Evolutionary conservation across 2,329 filamentous ascomycete genomes (phyloP).

Genomic region (Xylaria sp.): DNA sequence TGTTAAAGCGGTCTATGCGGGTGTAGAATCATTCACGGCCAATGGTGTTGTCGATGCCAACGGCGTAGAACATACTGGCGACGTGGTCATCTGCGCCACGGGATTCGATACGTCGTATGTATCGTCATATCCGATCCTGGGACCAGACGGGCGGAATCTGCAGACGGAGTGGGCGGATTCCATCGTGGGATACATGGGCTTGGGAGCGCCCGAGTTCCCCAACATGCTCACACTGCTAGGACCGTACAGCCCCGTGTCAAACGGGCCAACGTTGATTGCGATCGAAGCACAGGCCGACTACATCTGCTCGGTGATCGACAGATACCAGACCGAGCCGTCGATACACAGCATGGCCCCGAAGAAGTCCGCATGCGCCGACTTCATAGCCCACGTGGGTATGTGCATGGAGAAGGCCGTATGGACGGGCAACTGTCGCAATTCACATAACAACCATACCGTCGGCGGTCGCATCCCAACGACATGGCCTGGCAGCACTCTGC

Average conservation of each 20-base stretch:
- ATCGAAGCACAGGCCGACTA: constrained; percentile 46
- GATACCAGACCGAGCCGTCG: constrained; percentile 41
- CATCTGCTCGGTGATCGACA: constrained; percentile 45
- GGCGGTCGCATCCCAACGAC: constrained; percentile 42
- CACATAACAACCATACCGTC: constrained; percentile 43
- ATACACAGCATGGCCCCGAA: not conserved
- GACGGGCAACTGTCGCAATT: constrained; percentile 41
- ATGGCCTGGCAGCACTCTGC: constrained; percentile 43
- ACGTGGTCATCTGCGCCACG: constrained; percentile 30
- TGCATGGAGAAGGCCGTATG: constrained; percentile 44
- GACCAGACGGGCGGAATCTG: constrained; percentile 28
- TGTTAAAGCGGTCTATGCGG: not conserved
- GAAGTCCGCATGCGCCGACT: constrained; percentile 22
- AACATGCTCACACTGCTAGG: constrained; percentile 36
- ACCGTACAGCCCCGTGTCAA: constrained; percentile 37
- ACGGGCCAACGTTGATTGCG: constrained; percentile 31
- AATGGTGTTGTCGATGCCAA: constrained; percentile 29
- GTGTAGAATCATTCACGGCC: not conserved
- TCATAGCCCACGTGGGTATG: constrained; percentile 41
- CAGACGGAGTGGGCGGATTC: constrained; percentile 27
- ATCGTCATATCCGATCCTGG: constrained; percentile 39
- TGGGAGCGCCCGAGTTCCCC: constrained; percentile 26
- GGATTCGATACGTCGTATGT: constrained; percentile 19
- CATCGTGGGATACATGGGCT: constrained; percentile 30
- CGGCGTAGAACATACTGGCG: constrained; percentile 27